These are phyloP conservation scores for Cytospora schulzeri DNA, from an alignment of 2,329 filamentous ascomycete species.

Conservation along the genomic window DNA sequence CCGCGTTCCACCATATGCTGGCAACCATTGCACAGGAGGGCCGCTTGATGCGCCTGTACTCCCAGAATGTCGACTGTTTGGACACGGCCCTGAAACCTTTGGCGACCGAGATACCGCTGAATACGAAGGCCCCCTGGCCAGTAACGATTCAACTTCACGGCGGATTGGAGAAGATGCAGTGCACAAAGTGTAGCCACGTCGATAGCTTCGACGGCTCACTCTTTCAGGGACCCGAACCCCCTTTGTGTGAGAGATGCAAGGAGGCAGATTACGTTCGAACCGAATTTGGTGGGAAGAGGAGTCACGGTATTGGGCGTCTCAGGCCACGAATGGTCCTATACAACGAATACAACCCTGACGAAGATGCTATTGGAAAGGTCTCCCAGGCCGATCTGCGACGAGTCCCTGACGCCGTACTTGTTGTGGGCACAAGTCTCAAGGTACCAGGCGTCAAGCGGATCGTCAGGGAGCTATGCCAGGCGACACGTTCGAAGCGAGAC, in stretches of 20 bases:
- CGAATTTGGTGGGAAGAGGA: constrained; percentile 77
- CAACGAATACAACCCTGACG: constrained; percentile 95
- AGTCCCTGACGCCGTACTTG: constrained; percentile 87
- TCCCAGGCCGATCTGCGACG: constrained; percentile 82
- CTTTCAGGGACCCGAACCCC: constrained; percentile 83
- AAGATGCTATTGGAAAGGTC: constrained; percentile 92
- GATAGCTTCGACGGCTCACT: constrained; percentile 74
- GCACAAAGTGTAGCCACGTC: constrained; percentile 84
- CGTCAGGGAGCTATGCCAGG: constrained; percentile 85
- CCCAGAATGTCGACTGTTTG: constrained; percentile 95
- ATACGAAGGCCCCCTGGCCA: constrained; percentile 86
- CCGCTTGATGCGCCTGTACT: constrained; percentile 86
- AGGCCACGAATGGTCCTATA: constrained; percentile 94
- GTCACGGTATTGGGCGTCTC: constrained; percentile 87
- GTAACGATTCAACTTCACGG: constrained; percentile 92
- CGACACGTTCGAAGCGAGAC: constrained; percentile 79
- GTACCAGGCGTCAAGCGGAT: constrained; percentile 90
- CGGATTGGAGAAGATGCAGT: constrained; percentile 93
- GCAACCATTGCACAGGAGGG: constrained; percentile 87
- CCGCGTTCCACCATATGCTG: constrained; percentile 89
- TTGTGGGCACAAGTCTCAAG: constrained; percentile 94
- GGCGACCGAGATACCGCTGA: constrained; percentile 77
- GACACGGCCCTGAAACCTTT: constrained; percentile 83
- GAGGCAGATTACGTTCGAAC: constrained; percentile 76
- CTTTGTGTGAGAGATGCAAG: constrained; percentile 75